Conservation (phyloP, 2,329 filamentous ascomycete species). For the Claviceps sp. region DNA sequence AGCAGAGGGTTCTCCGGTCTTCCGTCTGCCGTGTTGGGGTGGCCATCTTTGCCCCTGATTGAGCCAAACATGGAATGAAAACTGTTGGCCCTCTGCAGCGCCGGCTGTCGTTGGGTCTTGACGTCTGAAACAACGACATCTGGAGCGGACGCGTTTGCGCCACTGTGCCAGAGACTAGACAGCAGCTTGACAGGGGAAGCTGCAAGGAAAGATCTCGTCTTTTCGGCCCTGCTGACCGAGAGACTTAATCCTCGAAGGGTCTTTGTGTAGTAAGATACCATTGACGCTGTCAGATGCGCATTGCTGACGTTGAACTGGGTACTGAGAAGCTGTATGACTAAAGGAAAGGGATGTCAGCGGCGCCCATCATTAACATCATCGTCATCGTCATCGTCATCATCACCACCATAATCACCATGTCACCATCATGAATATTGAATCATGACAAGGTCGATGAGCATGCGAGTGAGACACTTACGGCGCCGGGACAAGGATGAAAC, state of each 20-base stretch:
- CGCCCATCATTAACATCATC: not conserved
- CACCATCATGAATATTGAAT: not conserved
- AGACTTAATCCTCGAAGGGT: conserved; percentile 58
- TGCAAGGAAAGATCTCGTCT: conserved; percentile 55
- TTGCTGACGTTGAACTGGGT: conserved; percentile 58
- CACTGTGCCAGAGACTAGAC: conserved; percentile 63
- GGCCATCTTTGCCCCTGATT: conserved; percentile 30
- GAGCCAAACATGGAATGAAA: conserved; percentile 43
- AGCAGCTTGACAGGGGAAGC: conserved; percentile 86
- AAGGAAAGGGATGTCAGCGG: not conserved
- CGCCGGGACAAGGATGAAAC: conserved; percentile 61
- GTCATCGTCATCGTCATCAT: too few relatives aligned
- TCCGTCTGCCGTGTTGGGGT: conserved; percentile 29
- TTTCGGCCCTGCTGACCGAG: conserved; percentile 44
- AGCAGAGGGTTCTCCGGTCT: conserved; percentile 52
- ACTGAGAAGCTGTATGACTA: conserved; percentile 61
- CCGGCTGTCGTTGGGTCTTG: conserved; percentile 28
- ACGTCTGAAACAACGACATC: conserved; percentile 16
- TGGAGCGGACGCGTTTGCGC: conserved; percentile 24
- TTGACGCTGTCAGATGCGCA: conserved; percentile 45
- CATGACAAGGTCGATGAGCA: not conserved
- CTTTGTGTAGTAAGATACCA: conserved; percentile 68
- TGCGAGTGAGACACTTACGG: conserved; percentile 33
- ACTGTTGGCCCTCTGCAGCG: conserved; percentile 30
- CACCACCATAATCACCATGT: not conserved